A percentile compares a stretch with the other conserved stretches of the same genome.
Evolutionary conservation across 306 rosid species (phyloP).

Genomic region (Trifolium repens): DNA sequence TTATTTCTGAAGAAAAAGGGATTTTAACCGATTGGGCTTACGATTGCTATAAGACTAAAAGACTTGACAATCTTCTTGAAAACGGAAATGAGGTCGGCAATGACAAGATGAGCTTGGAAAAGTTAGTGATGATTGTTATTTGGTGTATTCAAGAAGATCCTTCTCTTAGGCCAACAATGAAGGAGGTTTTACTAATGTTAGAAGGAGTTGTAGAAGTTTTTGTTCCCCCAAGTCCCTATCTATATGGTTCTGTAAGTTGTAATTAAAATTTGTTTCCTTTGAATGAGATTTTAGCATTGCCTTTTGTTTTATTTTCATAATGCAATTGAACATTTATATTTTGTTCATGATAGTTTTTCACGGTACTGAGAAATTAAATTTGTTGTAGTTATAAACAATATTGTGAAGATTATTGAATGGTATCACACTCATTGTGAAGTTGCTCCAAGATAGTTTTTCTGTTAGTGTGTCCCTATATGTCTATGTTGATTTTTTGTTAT

Average conservation of each 20-base stretch:
- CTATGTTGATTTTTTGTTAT: too few relatives aligned
- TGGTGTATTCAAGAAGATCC: conserved; percentile 49
- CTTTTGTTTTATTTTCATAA: neutral
- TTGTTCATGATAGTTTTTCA: neutral
- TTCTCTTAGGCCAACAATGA: conserved; percentile 43
- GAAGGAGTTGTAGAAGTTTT: conserved; percentile 34
- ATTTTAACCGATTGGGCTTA: conserved; percentile 42
- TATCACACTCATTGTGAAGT: too few relatives aligned
- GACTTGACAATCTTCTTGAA: conserved; percentile 17
- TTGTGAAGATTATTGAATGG: too few relatives aligned
- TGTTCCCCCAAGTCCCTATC: conserved; percentile 37
- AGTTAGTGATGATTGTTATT: conserved; percentile 33
- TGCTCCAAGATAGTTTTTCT: too few relatives aligned
- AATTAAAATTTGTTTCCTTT: neutral
- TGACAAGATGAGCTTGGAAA: conserved; percentile 21
- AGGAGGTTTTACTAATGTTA: conserved; percentile 35
- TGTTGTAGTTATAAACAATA: neutral
- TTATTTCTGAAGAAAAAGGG: conserved; percentile 1
- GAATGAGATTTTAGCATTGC: neutral
- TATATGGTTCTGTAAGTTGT: conserved; percentile 18
- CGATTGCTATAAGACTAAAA: conserved; percentile 27
- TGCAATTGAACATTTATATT: neutral
- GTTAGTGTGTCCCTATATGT: too few relatives aligned
- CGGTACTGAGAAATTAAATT: neutral
- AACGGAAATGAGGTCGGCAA: conserved; percentile 2